Base-by-base conservation (phyloP, 2,329 filamentous ascomycete species). In the Dothistroma septosporum region DNA sequence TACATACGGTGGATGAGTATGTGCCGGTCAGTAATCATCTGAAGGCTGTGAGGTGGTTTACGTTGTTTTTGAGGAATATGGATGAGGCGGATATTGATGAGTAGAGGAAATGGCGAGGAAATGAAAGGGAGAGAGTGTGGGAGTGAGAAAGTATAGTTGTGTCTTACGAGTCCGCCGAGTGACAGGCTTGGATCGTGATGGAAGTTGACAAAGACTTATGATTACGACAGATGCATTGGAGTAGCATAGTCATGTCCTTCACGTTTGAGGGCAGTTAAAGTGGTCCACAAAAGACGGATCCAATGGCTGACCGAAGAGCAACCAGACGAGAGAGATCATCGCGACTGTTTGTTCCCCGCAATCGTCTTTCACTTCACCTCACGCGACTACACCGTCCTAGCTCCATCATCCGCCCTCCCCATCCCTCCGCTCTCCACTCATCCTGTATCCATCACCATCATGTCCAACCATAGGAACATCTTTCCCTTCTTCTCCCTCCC, bases 21-120 rank as follows among this genome's bases (percentile, higher is more conserved):
- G 63, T 74, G 9, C 68, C 66, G 28, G 75, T 78, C 5, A 70
- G 69, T 57, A 77, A 75, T 46, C 78, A 80, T 70, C 54, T 79
- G 14, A 77, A 77, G 64, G 74, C 74, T 48, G 73, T 78, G 0
- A 76, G 70, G 70, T 80, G 77, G 77, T 28, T 56, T 32, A 73
- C 67, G 59, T 48, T 72, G 41, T 80, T 77, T 66, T 68, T 80
- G 33, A 71, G 77, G 65, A 79, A 79, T 64, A 73, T 80, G 69
- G 78, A 80, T 66, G 77, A 76, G 63, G 77, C 75, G 11, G 71
- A 75, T 19, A 58, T 79, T 41, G 65, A 61, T 37, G 58, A n/a
- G 9, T 44, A n/a, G n/a, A n/a, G 33, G 14, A 50, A 21, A 48
- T 4, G 14, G 31, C 19, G 22, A 44, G 53, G 22, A 35, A 37